Evolutionary conservation across 495 filamentous ascomycete genomes (phyloP).

Genomic region (Talaromyces stipitatus): DNA sequence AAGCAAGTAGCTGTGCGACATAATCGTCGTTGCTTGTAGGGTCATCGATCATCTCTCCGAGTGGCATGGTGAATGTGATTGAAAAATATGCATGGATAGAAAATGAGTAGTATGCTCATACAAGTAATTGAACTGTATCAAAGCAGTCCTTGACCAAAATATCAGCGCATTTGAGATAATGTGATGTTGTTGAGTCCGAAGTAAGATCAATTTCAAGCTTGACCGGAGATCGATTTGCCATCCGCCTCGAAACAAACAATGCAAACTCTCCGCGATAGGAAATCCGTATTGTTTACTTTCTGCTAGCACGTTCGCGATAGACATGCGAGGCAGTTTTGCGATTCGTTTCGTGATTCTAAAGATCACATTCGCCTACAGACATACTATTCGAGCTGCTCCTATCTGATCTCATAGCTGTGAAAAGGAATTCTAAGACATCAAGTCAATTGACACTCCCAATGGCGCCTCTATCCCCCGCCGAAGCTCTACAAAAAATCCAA

Average conservation of each 20-base stretch:
- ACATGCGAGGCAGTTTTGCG: not conserved
- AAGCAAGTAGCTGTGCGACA: conserved; percentile 63
- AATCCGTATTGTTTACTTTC: conserved; percentile 3
- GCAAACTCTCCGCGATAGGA: conserved; percentile 1
- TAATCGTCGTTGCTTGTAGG: conserved; percentile 59
- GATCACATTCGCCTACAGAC: too few species aligned
- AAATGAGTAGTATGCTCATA: not conserved
- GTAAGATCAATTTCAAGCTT: too few species aligned
- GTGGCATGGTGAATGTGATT: conserved; percentile 12
- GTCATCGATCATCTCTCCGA: conserved; percentile 21
- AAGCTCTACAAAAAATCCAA: conserved; percentile 18
- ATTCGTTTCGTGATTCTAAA: not conserved
- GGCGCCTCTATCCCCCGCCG: conserved; percentile 15
- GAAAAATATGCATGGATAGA: conserved; percentile 5
- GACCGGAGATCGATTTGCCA: not conserved
- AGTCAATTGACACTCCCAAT: conserved; percentile 9
- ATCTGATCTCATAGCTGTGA: not conserved
- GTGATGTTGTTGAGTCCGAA: not conserved
- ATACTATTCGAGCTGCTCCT: not conserved
- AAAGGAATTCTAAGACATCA: not conserved
- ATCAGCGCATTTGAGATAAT: not conserved
- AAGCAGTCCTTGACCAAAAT: not conserved
- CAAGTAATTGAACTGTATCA: not conserved
- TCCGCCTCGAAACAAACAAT: not conserved
- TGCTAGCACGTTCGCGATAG: not conserved